Conservation (phyloP, 768 basidiomycete species). For the Psilocybe cyanescens region DNA sequence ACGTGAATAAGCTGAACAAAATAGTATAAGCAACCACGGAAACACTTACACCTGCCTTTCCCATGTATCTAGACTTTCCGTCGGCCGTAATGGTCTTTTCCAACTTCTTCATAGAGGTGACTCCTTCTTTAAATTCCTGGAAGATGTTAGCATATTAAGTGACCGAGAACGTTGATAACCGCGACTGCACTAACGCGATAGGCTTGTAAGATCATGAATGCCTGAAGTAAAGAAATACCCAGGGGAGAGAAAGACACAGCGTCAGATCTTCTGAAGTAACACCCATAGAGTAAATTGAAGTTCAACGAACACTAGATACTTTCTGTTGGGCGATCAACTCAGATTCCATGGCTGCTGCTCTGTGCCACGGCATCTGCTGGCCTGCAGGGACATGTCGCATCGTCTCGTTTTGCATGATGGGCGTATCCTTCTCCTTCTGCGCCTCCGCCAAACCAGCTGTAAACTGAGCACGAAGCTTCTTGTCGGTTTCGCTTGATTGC, state of each 20-base stretch:
- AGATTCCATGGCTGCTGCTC: background rate
- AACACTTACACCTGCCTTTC: constrained; percentile 17
- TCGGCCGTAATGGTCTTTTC: background rate
- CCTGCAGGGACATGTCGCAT: background rate
- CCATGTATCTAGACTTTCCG: constrained; percentile 12
- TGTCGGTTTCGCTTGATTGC: constrained; percentile 30
- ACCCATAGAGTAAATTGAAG: background rate
- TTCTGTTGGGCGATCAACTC: background rate
- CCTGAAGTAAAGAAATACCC: constrained; percentile 22
- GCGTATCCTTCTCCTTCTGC: background rate
- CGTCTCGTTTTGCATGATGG: background rate
- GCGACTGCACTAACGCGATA: constrained; percentile 26
- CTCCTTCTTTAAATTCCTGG: constrained; percentile 34
- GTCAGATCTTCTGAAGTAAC: background rate
- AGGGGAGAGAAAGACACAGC: background rate
- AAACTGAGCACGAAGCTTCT: constrained; percentile 39
- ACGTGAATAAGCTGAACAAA: background rate
- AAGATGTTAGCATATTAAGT: background rate
- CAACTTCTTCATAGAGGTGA: constrained; percentile 28
- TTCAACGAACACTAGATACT: constrained; percentile 14
- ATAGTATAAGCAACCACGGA: background rate
- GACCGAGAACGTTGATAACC: background rate
- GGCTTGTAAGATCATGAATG: constrained; percentile 34
- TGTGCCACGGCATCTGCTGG: background rate
- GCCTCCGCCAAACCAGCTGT: constrained; percentile 29